Conservation (phyloP, 202 grass and related monocot species). For the Brachypodium distachyon region DNA sequence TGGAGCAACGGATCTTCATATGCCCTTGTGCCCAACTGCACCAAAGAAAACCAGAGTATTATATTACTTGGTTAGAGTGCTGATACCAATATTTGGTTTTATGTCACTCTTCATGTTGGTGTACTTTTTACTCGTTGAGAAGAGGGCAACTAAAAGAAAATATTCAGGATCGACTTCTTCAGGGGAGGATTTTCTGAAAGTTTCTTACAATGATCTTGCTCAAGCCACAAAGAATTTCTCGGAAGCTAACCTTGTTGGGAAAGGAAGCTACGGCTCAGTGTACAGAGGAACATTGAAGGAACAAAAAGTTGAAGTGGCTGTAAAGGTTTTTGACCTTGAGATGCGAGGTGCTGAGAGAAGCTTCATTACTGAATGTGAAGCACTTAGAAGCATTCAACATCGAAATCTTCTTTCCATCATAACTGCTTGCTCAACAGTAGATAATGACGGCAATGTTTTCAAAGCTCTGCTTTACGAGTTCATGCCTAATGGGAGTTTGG, state of each 20-base stretch:
- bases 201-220: background rate
- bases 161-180: background rate
- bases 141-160: background rate
- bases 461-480: background rate
- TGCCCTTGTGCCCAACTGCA: background rate
- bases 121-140: background rate
- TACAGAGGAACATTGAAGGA: background rate
- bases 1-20: background rate
- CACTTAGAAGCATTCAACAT: background rate
- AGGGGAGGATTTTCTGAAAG: background rate
- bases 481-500: background rate
- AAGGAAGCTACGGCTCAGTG: background rate
- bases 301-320: background rate
- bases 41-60: accelerated
- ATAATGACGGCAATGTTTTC: background rate
- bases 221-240: background rate
- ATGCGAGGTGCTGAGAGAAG: background rate
- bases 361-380: constrained; percentile 7
- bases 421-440: background rate
- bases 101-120: background rate
- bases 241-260: background rate
- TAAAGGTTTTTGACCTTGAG: constrained; percentile 15
- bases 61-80: background rate
- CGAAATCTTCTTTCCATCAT: background rate
- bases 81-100: background rate